phyloP scores from a whole-genome alignment of 441 rosid genomes.

The Dalechampia spathulata region DNA sequence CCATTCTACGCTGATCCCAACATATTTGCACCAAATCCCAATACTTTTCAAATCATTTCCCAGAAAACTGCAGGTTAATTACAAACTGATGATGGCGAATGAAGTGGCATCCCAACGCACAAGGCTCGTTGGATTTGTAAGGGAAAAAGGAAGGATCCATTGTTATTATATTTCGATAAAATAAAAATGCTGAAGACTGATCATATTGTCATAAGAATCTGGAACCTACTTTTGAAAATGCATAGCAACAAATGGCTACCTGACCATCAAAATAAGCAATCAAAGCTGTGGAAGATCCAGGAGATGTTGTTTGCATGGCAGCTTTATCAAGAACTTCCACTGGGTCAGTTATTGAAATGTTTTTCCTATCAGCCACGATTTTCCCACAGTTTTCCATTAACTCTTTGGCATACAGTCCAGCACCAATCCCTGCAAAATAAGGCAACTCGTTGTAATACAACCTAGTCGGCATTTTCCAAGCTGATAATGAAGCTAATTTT shows the following conservation, averaged over 20 bases:
- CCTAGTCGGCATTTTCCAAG: background rate
- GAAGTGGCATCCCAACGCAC: too few species aligned
- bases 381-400: constrained; percentile 50
- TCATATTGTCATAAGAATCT: too few species aligned
- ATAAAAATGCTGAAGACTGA: too few species aligned
- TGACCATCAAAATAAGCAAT: constrained; percentile 57
- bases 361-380: constrained; percentile 32
- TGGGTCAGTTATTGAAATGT: constrained; percentile 34
- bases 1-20: too few species aligned
- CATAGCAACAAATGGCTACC: constrained; percentile 37
- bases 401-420: constrained; percentile 48
- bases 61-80: too few species aligned
- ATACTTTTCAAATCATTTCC: too few species aligned
- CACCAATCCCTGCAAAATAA: constrained; percentile 37
- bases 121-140: too few species aligned
- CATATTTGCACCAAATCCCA: too few species aligned
- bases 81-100: too few species aligned
- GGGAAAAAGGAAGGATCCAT: too few species aligned
- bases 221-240: too few species aligned
- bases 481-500: background rate
- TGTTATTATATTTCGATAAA: too few species aligned
- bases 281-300: constrained; percentile 64
- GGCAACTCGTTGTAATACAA: constrained; percentile 6
- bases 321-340: constrained; percentile 49
- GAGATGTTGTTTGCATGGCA: constrained; percentile 40